Percentiles rank a stretch among this genome's conserved stretches.
phyloP scores from a whole-genome alignment of 2,329 filamentous ascomycete species.

The Penicillium sp. region DNA sequence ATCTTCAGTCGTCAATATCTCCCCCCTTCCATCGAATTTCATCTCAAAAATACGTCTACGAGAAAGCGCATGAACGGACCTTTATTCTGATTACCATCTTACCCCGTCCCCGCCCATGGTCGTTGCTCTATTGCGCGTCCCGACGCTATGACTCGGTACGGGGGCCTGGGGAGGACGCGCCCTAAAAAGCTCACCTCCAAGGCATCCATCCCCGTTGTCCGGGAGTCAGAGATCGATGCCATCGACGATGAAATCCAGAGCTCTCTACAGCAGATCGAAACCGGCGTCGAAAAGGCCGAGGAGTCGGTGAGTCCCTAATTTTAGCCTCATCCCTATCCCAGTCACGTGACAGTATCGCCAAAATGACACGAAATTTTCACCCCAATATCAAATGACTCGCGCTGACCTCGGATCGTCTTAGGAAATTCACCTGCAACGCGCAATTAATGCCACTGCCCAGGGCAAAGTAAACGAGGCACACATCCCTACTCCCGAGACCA shows the following conservation, averaged over 20 bases:
- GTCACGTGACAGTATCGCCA: slow-evolving; percentile 35
- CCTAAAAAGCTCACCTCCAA: slow-evolving; percentile 76
- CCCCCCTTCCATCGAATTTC: slow-evolving; percentile 43
- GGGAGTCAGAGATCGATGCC: slow-evolving; percentile 82
- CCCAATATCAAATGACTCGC: slow-evolving; percentile 3
- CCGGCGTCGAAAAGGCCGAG: slow-evolving; percentile 92
- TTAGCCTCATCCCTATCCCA: slow-evolving; percentile 27
- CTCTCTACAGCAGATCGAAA: slow-evolving; percentile 76
- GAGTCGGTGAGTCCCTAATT: slow-evolving; percentile 70
- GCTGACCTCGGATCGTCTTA: slow-evolving; percentile 35
- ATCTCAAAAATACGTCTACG: slow-evolving; percentile 49
- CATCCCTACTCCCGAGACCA: slow-evolving; percentile 60
- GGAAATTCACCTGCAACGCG: slow-evolving; percentile 93
- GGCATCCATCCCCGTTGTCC: slow-evolving; percentile 74
- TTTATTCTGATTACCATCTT: slow-evolving; percentile 59
- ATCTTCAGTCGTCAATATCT: slow-evolving; percentile 23
- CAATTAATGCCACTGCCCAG: slow-evolving; percentile 57
- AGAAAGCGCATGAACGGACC: slow-evolving; percentile 49
- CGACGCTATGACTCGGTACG: slow-evolving; percentile 40
- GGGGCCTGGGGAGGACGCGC: slow-evolving; percentile 42
- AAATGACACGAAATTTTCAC: slow-evolving; percentile 29
- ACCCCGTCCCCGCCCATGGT: slow-evolving; percentile 45
- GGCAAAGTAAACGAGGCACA: slow-evolving; percentile 56
- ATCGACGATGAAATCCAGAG: slow-evolving; percentile 78
- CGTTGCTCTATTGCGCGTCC: slow-evolving; percentile 30